Conservation (phyloP, 139 green algal genomes). For the Nannochloris sp. region DNA sequence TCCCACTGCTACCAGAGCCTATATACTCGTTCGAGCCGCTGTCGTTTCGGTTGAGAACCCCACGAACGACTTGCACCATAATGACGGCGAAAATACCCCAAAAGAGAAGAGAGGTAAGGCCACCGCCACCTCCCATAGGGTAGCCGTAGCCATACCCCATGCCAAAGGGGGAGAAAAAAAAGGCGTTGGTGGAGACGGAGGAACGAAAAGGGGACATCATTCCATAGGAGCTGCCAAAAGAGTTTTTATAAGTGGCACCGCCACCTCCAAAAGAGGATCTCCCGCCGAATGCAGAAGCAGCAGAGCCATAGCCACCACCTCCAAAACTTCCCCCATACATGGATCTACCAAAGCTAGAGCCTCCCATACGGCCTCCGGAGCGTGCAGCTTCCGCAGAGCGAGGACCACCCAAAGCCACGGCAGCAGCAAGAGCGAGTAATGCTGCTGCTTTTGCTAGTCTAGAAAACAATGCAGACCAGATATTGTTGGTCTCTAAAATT, state of each 20-base stretch:
- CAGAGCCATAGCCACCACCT: neutral
- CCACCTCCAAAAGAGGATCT: neutral
- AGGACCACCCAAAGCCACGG: neutral
- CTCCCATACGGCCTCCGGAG: conserved; percentile 37
- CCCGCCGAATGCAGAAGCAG: neutral
- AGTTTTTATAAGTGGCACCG: neutral
- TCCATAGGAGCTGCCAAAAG: neutral
- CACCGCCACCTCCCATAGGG: conserved; percentile 25
- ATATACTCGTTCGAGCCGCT: neutral
- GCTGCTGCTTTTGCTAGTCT: no score
- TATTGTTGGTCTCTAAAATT: no score
- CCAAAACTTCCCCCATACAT: neutral
- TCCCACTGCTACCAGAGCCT: no score
- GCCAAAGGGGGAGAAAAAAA: conserved; percentile 12
- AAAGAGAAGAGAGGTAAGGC: conserved; percentile 30
- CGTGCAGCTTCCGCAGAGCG: conserved; percentile 28
- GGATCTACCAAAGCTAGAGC: conserved; percentile 25
- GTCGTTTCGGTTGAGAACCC: neutral
- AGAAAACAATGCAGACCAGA: no score
- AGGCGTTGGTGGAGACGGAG: conserved; percentile 1
- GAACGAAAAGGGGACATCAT: neutral
- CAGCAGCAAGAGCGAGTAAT: neutral
- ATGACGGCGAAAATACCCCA: conserved; percentile 26
- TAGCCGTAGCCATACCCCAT: conserved; percentile 28
- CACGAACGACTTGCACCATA: conserved; percentile 3